Evolutionary conservation across 2,329 filamentous ascomycete species (phyloP).

Genomic region (Exserohilum turcica): DNA sequence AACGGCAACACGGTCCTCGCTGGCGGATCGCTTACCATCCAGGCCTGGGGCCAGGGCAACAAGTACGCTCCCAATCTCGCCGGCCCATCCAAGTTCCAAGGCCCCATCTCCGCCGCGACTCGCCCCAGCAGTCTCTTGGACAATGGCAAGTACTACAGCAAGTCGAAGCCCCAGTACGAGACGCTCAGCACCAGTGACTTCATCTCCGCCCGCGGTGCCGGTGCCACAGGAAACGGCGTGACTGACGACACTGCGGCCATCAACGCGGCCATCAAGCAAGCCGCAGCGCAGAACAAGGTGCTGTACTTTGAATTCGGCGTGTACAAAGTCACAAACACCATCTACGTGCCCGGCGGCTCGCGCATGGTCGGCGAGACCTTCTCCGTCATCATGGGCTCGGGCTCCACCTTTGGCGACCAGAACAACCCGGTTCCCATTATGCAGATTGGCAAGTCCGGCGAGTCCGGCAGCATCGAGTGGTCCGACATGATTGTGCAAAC

Average conservation of each 20-base stretch:
- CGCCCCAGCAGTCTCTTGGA: constrained; percentile 56
- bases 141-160: constrained; percentile 56
- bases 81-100: constrained; percentile 55
- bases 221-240: constrained; percentile 78
- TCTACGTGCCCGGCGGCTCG: constrained; percentile 69
- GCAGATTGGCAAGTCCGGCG: constrained; percentile 67
- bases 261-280: constrained; percentile 73
- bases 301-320: constrained; percentile 65
- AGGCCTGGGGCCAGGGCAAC: constrained; percentile 45
- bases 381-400: constrained; percentile 81
- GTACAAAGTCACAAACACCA: constrained; percentile 62
- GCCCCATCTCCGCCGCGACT: constrained; percentile 51
- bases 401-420: constrained; percentile 57
- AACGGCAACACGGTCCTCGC: constrained; percentile 35
- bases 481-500: constrained; percentile 76
- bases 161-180: constrained; percentile 58
- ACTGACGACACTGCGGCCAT: constrained; percentile 81
- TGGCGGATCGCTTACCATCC: constrained; percentile 43
- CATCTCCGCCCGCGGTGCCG: constrained; percentile 54
- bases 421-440: constrained; percentile 67
- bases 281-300: constrained; percentile 59
- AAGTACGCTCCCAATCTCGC: constrained; percentile 45
- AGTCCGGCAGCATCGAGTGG: constrained; percentile 72
- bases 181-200: constrained; percentile 66
- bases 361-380: constrained; percentile 85